phyloP scores from a whole-genome alignment of 495 filamentous ascomycete genomes.

The Tuber calosporum region DNA sequence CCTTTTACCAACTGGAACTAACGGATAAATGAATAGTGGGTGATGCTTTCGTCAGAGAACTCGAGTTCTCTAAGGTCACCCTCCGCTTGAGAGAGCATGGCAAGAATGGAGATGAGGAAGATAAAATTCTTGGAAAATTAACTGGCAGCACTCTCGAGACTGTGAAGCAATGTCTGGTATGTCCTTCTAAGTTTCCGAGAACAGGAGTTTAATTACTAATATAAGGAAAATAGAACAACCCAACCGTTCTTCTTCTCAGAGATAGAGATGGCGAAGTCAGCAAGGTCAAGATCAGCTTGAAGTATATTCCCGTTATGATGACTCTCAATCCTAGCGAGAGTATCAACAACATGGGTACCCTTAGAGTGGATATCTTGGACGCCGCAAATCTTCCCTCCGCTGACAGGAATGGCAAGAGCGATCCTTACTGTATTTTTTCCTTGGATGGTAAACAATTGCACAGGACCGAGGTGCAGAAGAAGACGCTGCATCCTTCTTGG shows the following conservation, averaged over 20 bases:
- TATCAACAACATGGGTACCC: slow-evolving; percentile 95
- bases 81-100: slow-evolving; percentile 72
- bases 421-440: slow-evolving; percentile 92
- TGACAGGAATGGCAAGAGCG: slow-evolving; percentile 91
- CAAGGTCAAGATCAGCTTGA: slow-evolving; percentile 80
- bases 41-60: slow-evolving; percentile 90
- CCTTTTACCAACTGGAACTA: slow-evolving; percentile 3
- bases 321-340: slow-evolving; percentile 85
- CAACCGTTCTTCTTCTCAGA: slow-evolving; percentile 69
- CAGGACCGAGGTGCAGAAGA: slow-evolving; percentile 94
- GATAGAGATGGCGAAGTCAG: slow-evolving; percentile 67
- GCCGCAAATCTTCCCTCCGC: slow-evolving; percentile 80
- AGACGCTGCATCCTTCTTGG: slow-evolving; percentile 89
- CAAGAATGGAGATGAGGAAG: slow-evolving; percentile 61
- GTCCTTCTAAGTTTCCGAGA: slow-evolving; percentile 30
- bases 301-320: slow-evolving; percentile 92
- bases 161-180: slow-evolving; percentile 74
- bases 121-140: slow-evolving; percentile 71
- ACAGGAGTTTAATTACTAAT: slow-evolving; percentile 18
- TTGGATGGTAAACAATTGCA: slow-evolving; percentile 76
- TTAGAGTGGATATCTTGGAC: slow-evolving; percentile 85
- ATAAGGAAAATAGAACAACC: slow-evolving; percentile 60
- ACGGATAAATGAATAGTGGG: slow-evolving; percentile 51
- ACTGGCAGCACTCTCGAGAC: slow-evolving; percentile 78
- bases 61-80: slow-evolving; percentile 90